phyloP scores from a whole-genome alignment of 768 basidiomycete species.

The Xerocomus potaroensis region DNA sequence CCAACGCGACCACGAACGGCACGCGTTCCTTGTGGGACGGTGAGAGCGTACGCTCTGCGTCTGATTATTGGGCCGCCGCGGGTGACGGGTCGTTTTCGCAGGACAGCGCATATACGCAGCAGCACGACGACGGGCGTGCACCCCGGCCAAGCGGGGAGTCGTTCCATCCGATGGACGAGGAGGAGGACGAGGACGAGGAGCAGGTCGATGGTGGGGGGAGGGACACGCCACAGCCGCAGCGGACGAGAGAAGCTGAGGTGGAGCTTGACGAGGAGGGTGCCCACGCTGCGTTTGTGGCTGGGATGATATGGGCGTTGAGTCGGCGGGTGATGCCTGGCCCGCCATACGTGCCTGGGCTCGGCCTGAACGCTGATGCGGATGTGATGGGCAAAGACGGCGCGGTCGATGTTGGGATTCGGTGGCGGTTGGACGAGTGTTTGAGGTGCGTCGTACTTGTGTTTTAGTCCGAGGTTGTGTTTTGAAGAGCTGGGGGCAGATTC shows the following conservation, averaged over 20 bases:
- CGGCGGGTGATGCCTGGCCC: conserved; percentile 66
- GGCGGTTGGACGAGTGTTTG: conserved; percentile 81
- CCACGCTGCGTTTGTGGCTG: conserved; percentile 80
- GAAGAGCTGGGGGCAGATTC: conserved; percentile 45
- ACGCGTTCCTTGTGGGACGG: conserved; percentile 24
- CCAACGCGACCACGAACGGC: conserved; percentile 14
- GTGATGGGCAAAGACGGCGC: conserved; percentile 34
- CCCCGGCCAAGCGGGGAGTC: conserved; percentile 26
- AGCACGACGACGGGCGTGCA: conserved; percentile 1
- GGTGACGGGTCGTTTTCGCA: conserved; percentile 19
- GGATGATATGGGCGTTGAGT: conserved; percentile 82
- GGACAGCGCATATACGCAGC: conserved; percentile 14
- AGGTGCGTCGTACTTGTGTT: conserved; percentile 43
- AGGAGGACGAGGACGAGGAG: conserved; percentile 20
- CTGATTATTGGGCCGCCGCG: conserved; percentile 75
- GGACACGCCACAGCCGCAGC: conserved; percentile 20
- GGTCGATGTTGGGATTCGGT: conserved; percentile 43
- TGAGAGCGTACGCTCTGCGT: conserved; percentile 58
- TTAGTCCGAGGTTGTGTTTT: not conserved
- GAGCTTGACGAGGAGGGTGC: conserved; percentile 71
- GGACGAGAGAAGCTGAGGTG: conserved; percentile 14
- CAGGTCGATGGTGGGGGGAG: conserved; percentile 8
- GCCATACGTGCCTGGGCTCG: conserved; percentile 58
- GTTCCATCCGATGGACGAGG: conserved; percentile 31
- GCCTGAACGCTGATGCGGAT: conserved; percentile 15